Conservation (phyloP, 2,329 filamentous ascomycete species). For the Coniochaeta hoffmannii region DNA sequence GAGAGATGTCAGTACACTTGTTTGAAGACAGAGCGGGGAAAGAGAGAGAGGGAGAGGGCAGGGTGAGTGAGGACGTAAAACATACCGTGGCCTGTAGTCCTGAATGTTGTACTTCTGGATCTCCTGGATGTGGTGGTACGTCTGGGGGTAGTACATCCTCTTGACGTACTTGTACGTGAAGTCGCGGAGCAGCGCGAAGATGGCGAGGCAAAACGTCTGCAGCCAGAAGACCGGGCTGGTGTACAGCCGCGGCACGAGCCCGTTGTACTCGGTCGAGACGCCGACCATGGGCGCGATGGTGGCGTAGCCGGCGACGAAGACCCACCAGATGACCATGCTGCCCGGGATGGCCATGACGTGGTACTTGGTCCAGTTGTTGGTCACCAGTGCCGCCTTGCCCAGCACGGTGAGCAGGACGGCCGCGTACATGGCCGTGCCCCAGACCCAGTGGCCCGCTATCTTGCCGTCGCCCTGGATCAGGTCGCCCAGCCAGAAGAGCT, state of each 20-base stretch:
- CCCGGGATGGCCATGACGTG: constrained; percentile 92
- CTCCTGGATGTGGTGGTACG: constrained; percentile 97
- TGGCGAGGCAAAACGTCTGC: constrained; percentile 73
- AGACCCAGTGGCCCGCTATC: constrained; percentile 91
- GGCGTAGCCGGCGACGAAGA: constrained; percentile 82
- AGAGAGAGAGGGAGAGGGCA: constrained; percentile 1
- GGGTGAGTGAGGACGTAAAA: too few relatives aligned
- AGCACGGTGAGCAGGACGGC: constrained; percentile 89
- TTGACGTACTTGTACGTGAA: constrained; percentile 97
- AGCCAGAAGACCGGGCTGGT: constrained; percentile 82
- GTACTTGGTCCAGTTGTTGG: constrained; percentile 98
- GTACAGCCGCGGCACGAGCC: constrained; percentile 76
- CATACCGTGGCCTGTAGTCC: constrained; percentile 89
- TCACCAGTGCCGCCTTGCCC: constrained; percentile 88
- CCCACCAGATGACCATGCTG: constrained; percentile 84
- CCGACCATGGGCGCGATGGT: constrained; percentile 75
- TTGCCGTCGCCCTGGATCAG: constrained; percentile 71
- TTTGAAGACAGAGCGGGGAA: constrained; percentile 9
- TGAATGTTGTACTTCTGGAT: constrained; percentile 99
- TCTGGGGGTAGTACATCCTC: constrained; percentile 92
- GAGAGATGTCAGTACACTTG: constrained; percentile 4
- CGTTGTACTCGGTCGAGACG: constrained; percentile 78
- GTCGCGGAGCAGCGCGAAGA: constrained; percentile 78
- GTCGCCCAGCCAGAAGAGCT: constrained; percentile 77
- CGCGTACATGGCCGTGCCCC: constrained; percentile 92